Evolutionary conservation across 2,329 filamentous ascomycete genomes (phyloP).

Genomic region (Purpureocillium takamizusanense): DNA sequence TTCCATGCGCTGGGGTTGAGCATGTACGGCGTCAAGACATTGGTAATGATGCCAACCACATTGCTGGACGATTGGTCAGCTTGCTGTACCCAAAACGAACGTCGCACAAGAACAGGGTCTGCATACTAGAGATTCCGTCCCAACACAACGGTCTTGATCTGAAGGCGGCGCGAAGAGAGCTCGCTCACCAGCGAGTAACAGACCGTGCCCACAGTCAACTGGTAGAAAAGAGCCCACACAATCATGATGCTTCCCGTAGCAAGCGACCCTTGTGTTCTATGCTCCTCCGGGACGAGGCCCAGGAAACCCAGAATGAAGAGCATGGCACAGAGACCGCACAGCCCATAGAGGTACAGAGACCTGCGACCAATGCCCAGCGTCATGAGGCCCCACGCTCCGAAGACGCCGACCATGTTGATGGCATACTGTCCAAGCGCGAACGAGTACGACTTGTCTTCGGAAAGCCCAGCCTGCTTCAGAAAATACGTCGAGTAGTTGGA

Average conservation of each 20-base stretch:
- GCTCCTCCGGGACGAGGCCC: conserved; percentile 56
- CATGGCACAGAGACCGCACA: conserved; percentile 65
- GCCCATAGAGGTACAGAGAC: conserved; percentile 65
- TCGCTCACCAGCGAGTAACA: conserved; percentile 85
- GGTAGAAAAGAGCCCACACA: conserved; percentile 73
- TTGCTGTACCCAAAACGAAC: neutral
- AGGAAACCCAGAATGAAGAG: conserved; percentile 79
- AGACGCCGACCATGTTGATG: conserved; percentile 71
- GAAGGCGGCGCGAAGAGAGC: conserved; percentile 70
- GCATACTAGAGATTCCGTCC: conserved; percentile 65
- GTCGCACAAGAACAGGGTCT: neutral
- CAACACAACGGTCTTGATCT: conserved; percentile 87
- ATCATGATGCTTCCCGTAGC: conserved; percentile 84
- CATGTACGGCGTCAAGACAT: conserved; percentile 85
- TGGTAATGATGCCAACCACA: conserved; percentile 71
- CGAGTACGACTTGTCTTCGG: conserved; percentile 41
- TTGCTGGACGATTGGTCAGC: conserved; percentile 39
- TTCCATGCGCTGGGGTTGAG: conserved; percentile 80
- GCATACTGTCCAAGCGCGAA: conserved; percentile 57
- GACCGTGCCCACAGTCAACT: conserved; percentile 80
- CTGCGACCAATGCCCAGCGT: conserved; percentile 65
- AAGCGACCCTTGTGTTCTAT: conserved; percentile 54
- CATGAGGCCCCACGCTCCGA: conserved; percentile 78
- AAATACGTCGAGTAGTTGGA: conserved; percentile 60
- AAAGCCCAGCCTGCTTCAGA: conserved; percentile 49